These are phyloP conservation scores for Botrytis pseudocinerea DNA, from an alignment of 2,329 filamentous ascomycete species.

Conservation along the genomic window DNA sequence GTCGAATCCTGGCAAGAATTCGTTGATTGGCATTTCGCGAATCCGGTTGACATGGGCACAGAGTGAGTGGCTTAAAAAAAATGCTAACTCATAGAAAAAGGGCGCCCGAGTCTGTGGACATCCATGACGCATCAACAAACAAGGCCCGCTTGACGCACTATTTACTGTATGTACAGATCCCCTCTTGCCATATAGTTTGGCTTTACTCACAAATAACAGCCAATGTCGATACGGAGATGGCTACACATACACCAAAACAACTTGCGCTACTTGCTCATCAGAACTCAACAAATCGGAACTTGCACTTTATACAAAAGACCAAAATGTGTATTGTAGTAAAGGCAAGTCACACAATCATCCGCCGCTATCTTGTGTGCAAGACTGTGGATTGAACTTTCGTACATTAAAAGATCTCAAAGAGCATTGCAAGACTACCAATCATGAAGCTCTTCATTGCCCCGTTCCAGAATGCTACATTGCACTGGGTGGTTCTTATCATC, in stretches of 20 bases:
- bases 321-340: neutral
- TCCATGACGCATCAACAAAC: fast-evolving
- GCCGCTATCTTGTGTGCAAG: neutral
- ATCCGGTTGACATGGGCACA: neutral
- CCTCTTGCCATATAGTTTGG: neutral
- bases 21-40: neutral
- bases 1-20: neutral
- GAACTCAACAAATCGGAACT: neutral
- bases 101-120: neutral
- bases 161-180: neutral
- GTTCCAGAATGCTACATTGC: neutral
- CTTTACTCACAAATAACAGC: neutral
- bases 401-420: neutral
- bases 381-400: neutral
- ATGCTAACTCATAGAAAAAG: slow-evolving; percentile 22
- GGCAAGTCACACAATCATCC: neutral
- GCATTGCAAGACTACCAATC: neutral
- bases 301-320: neutral
- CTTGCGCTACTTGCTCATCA: slow-evolving; percentile 3
- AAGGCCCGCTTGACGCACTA: neutral
- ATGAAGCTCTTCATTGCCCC: neutral
- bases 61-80: slow-evolving; percentile 20
- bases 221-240: neutral
- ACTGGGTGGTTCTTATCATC: fast-evolving
- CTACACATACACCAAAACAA: neutral